A percentile compares a stretch with the other conserved stretches of the same genome.
phyloP scores from a whole-genome alignment of 2,329 filamentous ascomycete species.

The Xylariaceae sp. region DNA sequence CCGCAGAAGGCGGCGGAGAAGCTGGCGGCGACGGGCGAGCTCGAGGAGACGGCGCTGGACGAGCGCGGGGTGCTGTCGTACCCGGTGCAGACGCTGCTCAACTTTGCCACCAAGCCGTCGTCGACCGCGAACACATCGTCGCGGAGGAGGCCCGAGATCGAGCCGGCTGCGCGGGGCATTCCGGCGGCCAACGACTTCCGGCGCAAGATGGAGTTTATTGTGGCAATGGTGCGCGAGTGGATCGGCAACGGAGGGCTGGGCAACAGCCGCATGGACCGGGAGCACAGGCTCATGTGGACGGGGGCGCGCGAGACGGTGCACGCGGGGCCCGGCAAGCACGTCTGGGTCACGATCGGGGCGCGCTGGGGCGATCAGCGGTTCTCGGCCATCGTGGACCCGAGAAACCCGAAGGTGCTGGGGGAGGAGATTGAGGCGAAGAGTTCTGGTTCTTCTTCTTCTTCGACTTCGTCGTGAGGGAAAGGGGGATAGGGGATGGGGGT shows the following conservation, averaged over 20 bases:
- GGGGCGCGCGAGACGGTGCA: slow-evolving; percentile 52
- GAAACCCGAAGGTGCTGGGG: slow-evolving; percentile 47
- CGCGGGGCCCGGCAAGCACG: slow-evolving; percentile 54
- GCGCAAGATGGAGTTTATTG: slow-evolving; percentile 68
- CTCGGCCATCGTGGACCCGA: slow-evolving; percentile 51
- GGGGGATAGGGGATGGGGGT: too few species aligned
- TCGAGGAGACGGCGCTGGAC: slow-evolving; percentile 64
- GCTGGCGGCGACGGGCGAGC: slow-evolving; percentile 59
- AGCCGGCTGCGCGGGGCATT: slow-evolving; percentile 55
- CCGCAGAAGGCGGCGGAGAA: slow-evolving; percentile 63
- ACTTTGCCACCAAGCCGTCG: slow-evolving; percentile 51
- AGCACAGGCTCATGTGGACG: slow-evolving; percentile 51
- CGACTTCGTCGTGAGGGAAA: slow-evolving; percentile 21
- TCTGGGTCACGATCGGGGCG: slow-evolving; percentile 65
- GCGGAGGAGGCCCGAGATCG: slow-evolving; percentile 55
- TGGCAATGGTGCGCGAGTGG: slow-evolving; percentile 65
- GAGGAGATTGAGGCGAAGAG: slow-evolving; percentile 45
- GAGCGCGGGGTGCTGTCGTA: slow-evolving; percentile 67
- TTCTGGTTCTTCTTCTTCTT: slow-evolving; percentile 25
- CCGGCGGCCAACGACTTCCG: slow-evolving; percentile 69
- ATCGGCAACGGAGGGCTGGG: slow-evolving; percentile 64
- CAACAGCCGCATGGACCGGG: slow-evolving; percentile 54
- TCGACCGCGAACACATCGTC: slow-evolving; percentile 38
- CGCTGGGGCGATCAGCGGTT: slow-evolving; percentile 53
- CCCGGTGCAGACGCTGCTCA: slow-evolving; percentile 66